Conservation (phyloP, 805 yeast genomes). For the Cyberlindnera saturnus region DNA sequence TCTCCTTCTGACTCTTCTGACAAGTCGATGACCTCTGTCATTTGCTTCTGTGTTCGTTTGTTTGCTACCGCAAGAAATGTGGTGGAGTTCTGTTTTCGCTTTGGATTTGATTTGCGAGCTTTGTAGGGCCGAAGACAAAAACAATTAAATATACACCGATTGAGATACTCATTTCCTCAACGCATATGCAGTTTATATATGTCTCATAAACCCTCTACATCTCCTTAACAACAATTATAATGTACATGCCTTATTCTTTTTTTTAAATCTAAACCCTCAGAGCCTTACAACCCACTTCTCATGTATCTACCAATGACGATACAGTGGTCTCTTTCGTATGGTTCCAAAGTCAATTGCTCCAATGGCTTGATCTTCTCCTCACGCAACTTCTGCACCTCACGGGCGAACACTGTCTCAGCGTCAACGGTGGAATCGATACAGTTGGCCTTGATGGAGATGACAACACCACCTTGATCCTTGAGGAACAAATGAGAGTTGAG, state of each 20-base stretch:
- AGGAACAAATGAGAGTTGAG: constrained; percentile 96
- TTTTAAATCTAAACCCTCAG: no score
- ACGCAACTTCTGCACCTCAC: constrained; percentile 98
- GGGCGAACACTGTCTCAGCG: constrained; percentile 98
- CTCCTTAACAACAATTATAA: constrained; percentile 1
- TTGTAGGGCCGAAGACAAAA: no score
- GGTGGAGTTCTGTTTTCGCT: background rate
- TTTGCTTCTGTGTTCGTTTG: background rate
- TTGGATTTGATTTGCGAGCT: background rate
- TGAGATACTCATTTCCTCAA: background rate
- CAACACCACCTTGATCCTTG: constrained; percentile 98
- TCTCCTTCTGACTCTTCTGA: constrained; percentile 1
- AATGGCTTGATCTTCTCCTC: constrained; percentile 98
- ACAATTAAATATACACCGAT: background rate
- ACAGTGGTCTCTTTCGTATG: constrained; percentile 99
- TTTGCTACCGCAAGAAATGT: background rate
- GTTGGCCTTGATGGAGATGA: constrained; percentile 98
- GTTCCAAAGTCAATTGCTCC: constrained; percentile 98
- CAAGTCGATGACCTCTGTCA: background rate
- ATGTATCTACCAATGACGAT: constrained; percentile 94
- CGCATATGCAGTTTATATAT: background rate
- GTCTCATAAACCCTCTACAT: background rate
- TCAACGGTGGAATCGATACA: constrained; percentile 99
- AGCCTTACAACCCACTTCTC: constrained; percentile 67
- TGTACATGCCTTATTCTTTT: constrained; percentile 4